Conservation (phyloP, 2,329 filamentous ascomycete species). For the Teratosphaeriaceae sp. region DNA sequence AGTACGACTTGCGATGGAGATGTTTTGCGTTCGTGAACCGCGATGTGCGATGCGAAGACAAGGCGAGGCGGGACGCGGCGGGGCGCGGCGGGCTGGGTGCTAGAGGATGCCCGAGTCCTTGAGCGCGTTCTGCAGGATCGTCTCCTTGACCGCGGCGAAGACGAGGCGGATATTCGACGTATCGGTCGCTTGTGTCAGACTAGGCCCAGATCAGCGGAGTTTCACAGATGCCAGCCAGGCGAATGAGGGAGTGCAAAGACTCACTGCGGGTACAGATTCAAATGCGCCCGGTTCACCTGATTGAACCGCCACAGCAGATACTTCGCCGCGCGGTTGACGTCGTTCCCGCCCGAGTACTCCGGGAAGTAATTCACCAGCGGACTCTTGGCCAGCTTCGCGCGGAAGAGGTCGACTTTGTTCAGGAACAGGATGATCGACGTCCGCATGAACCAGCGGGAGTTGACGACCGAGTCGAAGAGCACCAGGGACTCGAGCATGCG, state of each 20-base stretch:
- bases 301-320: constrained; percentile 98
- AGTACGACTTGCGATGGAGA: too few relatives aligned
- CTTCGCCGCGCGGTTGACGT: constrained; percentile 96
- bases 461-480: constrained; percentile 96
- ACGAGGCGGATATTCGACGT: constrained; percentile 97
- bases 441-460: constrained; percentile 98
- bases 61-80: too few relatives aligned
- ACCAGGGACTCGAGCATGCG: constrained; percentile 99
- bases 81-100: not conserved
- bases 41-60: too few relatives aligned
- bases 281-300: constrained; percentile 91
- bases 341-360: constrained; percentile 94
- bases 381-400: constrained; percentile 83
- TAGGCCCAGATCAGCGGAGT: constrained; percentile 34
- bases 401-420: constrained; percentile 98
- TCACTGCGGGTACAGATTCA: constrained; percentile 97
- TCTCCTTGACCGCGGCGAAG: constrained; percentile 97
- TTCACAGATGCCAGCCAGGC: not conserved
- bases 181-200: constrained; percentile 96
- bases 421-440: constrained; percentile 98
- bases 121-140: constrained; percentile 94
- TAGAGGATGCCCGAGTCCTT: constrained; percentile 93
- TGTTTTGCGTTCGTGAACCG: too few relatives aligned
- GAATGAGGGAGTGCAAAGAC: too few relatives aligned
- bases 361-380: constrained; percentile 94